Evolutionary conservation across 192 early-diverging fungal species (phyloP), one percentile per base, ranked within the genome.

Genomic region (Gaertneriomyces sp.): DNA sequence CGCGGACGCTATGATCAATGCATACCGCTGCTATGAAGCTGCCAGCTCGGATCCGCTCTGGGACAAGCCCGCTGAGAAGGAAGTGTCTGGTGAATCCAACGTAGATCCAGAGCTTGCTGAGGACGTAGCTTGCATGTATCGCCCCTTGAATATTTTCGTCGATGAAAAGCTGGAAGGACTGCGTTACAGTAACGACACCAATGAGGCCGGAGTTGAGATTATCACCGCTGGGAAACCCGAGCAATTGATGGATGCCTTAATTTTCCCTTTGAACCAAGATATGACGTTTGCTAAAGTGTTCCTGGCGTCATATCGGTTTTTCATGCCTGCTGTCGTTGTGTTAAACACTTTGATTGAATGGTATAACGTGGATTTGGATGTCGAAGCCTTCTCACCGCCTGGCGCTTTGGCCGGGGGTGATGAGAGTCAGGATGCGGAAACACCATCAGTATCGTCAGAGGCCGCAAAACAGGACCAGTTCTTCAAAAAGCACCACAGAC

Each of bases 201-300:
- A 68, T 17, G 41, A 17, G 8, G n/a, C 53, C 7, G 75, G 69
- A 10, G 40, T 66, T 6, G 72, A 75, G 44, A 75, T 73, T 17
- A 65, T 82, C 19, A 64, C 54, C 33, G 14, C 45, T 12, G 78
- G 74, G 17, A 65, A 60, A 39, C 7, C 58, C 0, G 74, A 79
- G 41, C 60, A 74, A 14, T 49, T 81, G 10, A 61, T 81, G 42
- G 79, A 81, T 62, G 79, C 79, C 0, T 53, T 81, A 14, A 79
- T 81, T 16, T 81, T 79, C 47, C 79, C 79, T 14, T 45, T 81
- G 43, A 68, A 71, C 8, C 78, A 79, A 76, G 79, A 84, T 51
- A 78, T 76, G 66, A 73, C 75, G 25, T 84, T 76, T 59, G 74
- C 78, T 7, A 77, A 84, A 68, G 78, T 81, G 9, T 84, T 84